Conservation (phyloP, 768 basidiomycete species). For the Plicaturopsis crispa region DNA sequence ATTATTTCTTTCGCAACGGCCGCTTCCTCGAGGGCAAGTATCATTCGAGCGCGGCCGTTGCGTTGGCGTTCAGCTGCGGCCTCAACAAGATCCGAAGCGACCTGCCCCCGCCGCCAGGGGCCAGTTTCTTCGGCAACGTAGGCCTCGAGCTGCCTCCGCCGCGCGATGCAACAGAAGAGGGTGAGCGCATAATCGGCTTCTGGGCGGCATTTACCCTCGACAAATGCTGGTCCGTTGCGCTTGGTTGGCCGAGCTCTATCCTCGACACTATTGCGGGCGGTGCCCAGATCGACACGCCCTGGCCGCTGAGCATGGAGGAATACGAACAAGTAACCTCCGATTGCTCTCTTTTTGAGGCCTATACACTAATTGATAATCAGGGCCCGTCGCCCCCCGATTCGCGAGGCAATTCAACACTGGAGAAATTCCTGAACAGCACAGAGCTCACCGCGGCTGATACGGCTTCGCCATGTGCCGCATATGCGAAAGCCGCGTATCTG, state of each 20-base stretch:
- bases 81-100: constrained; percentile 17
- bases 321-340: constrained; percentile 11
- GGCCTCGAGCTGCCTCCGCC: constrained; percentile 5
- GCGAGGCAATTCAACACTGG: constrained; percentile 7
- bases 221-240: constrained; percentile 20
- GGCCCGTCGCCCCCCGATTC: constrained; percentile 9
- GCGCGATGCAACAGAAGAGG: constrained; percentile 23
- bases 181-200: constrained; percentile 30
- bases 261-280: constrained; percentile 17
- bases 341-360: background rate
- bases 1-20: constrained; percentile 36
- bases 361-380: background rate
- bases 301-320: constrained; percentile 25
- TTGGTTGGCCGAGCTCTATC: constrained; percentile 22
- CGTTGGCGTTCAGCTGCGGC: constrained; percentile 25
- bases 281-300: constrained; percentile 28
- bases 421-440: background rate
- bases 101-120: background rate
- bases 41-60: constrained; percentile 29
- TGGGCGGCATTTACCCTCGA: constrained; percentile 29
- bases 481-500: constrained; percentile 21
- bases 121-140: background rate
- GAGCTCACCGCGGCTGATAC: constrained; percentile 15
- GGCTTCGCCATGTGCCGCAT: constrained; percentile 14
- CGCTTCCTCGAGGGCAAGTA: constrained; percentile 38